phyloP scores from a whole-genome alignment of 345 rosid species.

The Cardiospermum halicacabum region DNA sequence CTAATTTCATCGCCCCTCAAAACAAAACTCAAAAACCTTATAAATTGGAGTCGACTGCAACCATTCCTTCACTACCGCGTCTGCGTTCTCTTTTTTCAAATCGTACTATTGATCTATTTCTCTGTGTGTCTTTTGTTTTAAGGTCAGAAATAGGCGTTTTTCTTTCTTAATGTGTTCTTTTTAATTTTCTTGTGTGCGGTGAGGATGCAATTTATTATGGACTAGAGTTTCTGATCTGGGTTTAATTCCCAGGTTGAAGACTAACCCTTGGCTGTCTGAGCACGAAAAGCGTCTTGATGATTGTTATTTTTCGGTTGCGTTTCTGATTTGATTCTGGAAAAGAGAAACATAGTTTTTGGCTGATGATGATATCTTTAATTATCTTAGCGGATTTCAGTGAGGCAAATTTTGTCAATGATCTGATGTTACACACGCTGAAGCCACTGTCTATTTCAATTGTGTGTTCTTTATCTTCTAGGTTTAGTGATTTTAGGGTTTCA shows the following conservation, averaged over 20 bases:
- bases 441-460: conserved; percentile 10
- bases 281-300: conserved; percentile 7
- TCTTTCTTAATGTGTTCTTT: neutral
- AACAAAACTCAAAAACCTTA: no score
- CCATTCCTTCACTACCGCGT: no score
- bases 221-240: conserved; percentile 99
- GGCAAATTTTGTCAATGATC: conserved; percentile 66
- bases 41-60: no score
- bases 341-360: conserved; percentile 28
- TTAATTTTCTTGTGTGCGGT: conserved; percentile 24
- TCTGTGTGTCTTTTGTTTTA: no score
- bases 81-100: no score
- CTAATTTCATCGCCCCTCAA: no score
- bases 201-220: conserved; percentile 78
- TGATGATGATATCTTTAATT: conserved; percentile 61
- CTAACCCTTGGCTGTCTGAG: conserved; percentile 99
- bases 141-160: no score
- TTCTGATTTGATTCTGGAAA: neutral
- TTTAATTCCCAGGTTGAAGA: conserved; percentile 65
- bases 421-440: conserved; percentile 99
- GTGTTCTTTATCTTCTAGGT: no score
- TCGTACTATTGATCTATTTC: no score
- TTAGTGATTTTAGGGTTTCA: no score
- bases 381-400: conserved; percentile 99
- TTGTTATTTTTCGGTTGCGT: neutral